These are phyloP conservation scores for Raffaelea ambrosiae DNA, from an alignment of 2,329 filamentous ascomycete species.

Conservation along the genomic window DNA sequence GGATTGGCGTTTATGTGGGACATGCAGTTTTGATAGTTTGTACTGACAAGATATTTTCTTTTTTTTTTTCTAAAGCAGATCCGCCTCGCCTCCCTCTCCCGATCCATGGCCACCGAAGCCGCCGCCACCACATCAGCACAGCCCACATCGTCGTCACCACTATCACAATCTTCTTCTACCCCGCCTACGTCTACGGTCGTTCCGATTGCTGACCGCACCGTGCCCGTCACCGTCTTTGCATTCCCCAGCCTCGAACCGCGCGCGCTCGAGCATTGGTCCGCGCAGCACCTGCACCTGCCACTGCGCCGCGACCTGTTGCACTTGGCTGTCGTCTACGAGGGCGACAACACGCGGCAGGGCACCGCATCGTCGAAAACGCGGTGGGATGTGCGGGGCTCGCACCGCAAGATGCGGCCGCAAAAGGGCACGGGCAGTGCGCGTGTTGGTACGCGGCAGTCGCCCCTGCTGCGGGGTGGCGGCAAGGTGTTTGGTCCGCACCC, in stretches of 20 bases:
- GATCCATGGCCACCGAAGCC: neutral
- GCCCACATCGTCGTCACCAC: neutral
- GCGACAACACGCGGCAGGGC: conserved; percentile 77
- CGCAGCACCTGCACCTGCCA: conserved; percentile 77
- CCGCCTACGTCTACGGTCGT: neutral
- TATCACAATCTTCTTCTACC: neutral
- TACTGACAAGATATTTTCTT: neutral
- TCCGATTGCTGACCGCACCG: conserved; percentile 51
- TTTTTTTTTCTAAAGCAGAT: neutral
- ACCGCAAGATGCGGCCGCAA: conserved; percentile 73
- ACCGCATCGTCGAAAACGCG: conserved; percentile 78
- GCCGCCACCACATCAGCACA: neutral
- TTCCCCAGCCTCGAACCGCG: conserved; percentile 86
- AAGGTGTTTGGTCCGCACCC: conserved; percentile 86
- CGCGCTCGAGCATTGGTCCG: conserved; percentile 67
- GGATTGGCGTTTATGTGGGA: too few relatives aligned
- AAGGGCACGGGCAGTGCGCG: conserved; percentile 81
- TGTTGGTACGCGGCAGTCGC: conserved; percentile 71
- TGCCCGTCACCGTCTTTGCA: conserved; percentile 77
- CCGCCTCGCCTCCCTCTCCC: neutral
- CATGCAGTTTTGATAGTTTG: too few relatives aligned
- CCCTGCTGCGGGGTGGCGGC: conserved; percentile 75
- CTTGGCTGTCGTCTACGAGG: conserved; percentile 86
- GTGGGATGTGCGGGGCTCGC: conserved; percentile 74
- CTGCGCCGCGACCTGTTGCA: conserved; percentile 88